Base-by-base conservation (phyloP, 2,329 filamentous ascomycete genomes). In the Sporothrix mexicana region DNA sequence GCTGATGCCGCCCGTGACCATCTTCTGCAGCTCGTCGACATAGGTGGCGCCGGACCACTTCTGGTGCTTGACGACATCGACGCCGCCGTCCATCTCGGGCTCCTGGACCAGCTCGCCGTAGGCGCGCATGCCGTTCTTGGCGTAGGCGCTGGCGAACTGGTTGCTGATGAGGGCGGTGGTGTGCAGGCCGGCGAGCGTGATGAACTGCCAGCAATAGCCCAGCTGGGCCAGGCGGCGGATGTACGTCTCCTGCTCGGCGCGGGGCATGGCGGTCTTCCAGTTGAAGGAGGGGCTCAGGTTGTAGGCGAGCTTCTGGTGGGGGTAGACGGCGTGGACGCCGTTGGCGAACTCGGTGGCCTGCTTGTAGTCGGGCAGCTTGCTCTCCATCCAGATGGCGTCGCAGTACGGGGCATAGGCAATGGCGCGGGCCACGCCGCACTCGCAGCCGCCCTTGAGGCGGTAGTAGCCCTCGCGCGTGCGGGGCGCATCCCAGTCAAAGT, bases 151-250 rank as follows among this genome's bases (percentile, higher is more conserved):
- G 74, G 94, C 91, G 84, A 99, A 99, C 75, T 91, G 90, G 84
- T 98, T 90, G 79, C 91, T 92, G 84, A 97, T 97, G 70, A 99
- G 89, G 51, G 95, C 96, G 3, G 94, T 98, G 75, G 94, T 97
- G 87, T 99, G 96, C 80, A 99, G 88, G 77, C 96, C 96, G 5
- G 95, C 96, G 64, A 99, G 90, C n/a, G 96, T 99, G 86, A 99
- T 99, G 87, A 99, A 99, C 84, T 99, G 96, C 96, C 96, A 99
- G 89, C 94, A 97, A 89, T 99, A 99, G 75, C 96, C 96, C 67
- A 99, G 89, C 75, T 85, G 80, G 74, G 91, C 94, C 55, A 99
- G 92, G 57, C 96, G 93, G 75, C 91, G 86, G 85, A 99, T 99
- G 85, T 98, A 99, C 23, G 96, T 99, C 85, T 97, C 94, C 85